A percentile compares a stretch with the other conserved stretches of the same genome.
Conservation (phyloP, 2,329 filamentous ascomycete genomes). For the Cladosporium sp. region DNA sequence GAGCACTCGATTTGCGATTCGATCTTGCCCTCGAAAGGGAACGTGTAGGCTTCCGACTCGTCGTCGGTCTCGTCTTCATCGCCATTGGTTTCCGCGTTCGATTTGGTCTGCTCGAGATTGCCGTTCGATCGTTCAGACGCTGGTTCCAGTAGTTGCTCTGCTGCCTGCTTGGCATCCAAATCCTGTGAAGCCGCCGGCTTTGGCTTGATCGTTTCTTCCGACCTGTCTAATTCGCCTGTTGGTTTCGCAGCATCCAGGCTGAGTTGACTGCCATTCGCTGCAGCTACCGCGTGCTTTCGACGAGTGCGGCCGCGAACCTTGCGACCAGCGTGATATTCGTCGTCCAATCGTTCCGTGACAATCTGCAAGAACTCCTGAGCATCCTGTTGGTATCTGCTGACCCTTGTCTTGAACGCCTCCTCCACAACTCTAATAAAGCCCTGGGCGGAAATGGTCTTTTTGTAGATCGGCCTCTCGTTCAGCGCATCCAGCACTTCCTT, state of each 20-base stretch:
- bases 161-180: not conserved
- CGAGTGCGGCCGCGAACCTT: constrained; percentile 60
- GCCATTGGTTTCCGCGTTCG: constrained; percentile 18
- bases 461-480: constrained; percentile 88
- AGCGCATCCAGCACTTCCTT: constrained; percentile 89
- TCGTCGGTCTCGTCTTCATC: constrained; percentile 28
- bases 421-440: constrained; percentile 79
- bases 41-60: constrained; percentile 57
- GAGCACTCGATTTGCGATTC: constrained; percentile 95
- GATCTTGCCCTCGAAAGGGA: constrained; percentile 84
- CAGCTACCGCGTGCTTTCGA: constrained; percentile 10
- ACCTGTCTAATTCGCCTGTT: constrained; percentile 6
- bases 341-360: constrained; percentile 81
- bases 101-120: constrained; percentile 14
- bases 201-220: constrained; percentile 11
- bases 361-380: constrained; percentile 96
- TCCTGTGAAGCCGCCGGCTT: constrained; percentile 9
- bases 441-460: constrained; percentile 86
- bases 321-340: constrained; percentile 84
- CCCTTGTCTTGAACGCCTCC: constrained; percentile 77
- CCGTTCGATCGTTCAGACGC: not conserved
- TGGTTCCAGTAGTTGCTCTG: constrained; percentile 1
- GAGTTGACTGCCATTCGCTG: not conserved
- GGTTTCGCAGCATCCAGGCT: constrained; percentile 1
- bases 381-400: constrained; percentile 93